Percentiles rank a stretch among this genome's conserved stretches.
Evolutionary conservation across 371 early-diverging fungal species (phyloP).

Genomic region (Chytridiales sp.): DNA sequence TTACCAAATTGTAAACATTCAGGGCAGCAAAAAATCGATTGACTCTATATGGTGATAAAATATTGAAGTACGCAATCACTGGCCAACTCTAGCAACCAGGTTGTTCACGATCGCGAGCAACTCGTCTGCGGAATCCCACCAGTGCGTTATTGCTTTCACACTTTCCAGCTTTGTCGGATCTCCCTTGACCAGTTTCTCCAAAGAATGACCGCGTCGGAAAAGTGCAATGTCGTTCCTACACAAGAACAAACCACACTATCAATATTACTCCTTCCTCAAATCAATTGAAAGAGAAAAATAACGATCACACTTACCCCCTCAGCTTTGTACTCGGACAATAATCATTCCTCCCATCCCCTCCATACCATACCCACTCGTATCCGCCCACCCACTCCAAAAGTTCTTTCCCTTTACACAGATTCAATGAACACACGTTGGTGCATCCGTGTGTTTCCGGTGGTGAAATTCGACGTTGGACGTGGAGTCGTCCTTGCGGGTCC

Average conservation of each 20-base stretch:
- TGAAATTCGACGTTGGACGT: slow-evolving; percentile 52
- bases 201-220: slow-evolving; percentile 27
- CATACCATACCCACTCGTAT: slow-evolving; percentile 55
- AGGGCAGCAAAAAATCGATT: no score
- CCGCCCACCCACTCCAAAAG: slow-evolving; percentile 36
- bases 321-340: slow-evolving; percentile 60
- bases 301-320: slow-evolving; percentile 20
- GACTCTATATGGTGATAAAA: no score
- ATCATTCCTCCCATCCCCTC: slow-evolving; percentile 65
- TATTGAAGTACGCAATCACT: no score
- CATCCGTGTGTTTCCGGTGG: slow-evolving; percentile 61
- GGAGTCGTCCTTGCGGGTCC: slow-evolving; percentile 54
- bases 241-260: neutral
- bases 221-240: slow-evolving; percentile 28
- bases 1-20: no score
- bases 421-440: slow-evolving; percentile 61
- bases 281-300: neutral
- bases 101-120: slow-evolving; percentile 10
- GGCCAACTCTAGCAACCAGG: no score
- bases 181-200: slow-evolving; percentile 19
- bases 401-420: slow-evolving; percentile 69
- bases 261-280: neutral
- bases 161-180: neutral
- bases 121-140: slow-evolving; percentile 20
- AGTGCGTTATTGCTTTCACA: slow-evolving; percentile 11